Base-by-base conservation (phyloP, 768 basidiomycete species). In the Trametes villosa region DNA sequence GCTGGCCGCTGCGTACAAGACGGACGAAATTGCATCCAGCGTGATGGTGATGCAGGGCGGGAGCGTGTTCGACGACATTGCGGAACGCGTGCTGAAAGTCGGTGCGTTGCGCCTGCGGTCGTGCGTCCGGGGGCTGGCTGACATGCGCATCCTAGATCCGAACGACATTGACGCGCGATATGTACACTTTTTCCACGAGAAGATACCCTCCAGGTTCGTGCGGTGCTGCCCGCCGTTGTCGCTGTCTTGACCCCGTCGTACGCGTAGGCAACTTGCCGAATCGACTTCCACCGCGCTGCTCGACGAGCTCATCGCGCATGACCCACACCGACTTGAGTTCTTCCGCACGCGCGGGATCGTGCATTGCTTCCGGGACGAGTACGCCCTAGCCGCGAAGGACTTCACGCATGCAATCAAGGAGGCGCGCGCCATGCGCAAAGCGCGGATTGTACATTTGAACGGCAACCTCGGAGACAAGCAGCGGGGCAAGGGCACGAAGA, bases 11-110 rank as follows among this genome's bases (percentile, higher is more conserved):
- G 94, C 94, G 5, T 96, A 96, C 69, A 86, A 87, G 70, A 81
- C 85, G 12, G 94, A 96, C 70, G 94, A 96, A 72, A 92, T 96
- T 67, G 94, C 94, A 1, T 91, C 91, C 0, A 93, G 91, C 68
- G 94, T 96, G 27, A 92, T 95, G 88, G 86, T 96, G 31, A 96
- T 96, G 94, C 94, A 96, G 70, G 92, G 92, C 36, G 92, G 94
- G 5, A 93, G 88, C 63, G 90, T 94, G 3, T 91, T 96, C 68
- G 94, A 96, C 66, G 94, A 96, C 67, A 81, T 96, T n/a, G 94
- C 94, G 0, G 91, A 93, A 70, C 82, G 88, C 15, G 93, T 96
- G 9, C 81, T 95, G 53, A 91, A 79, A 81, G 70, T 83, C 53
- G 86, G 86, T 85, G 54, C 59, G 81, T 77, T 9, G 13, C 20